A percentile compares a stretch with the other conserved stretches of the same genome.
Evolutionary conservation across 2,329 filamentous ascomycete species (phyloP).

Genomic region (Septoria linicola): DNA sequence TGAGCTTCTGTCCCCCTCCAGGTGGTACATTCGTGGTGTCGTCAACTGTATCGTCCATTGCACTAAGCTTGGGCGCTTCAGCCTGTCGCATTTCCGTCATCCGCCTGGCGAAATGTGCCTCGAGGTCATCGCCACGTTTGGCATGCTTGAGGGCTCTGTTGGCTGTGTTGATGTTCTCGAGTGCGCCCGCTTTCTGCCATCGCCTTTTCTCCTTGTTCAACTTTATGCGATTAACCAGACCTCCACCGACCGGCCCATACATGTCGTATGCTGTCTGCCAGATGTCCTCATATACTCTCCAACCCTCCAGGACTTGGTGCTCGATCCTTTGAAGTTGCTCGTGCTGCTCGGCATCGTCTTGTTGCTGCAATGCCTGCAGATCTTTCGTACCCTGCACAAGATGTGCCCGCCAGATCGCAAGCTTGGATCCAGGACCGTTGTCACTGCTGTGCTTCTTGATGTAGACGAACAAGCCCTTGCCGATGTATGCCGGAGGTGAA

Average conservation of each 20-base stretch:
- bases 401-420: conserved; percentile 33
- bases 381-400: conserved; percentile 37
- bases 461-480: conserved; percentile 79
- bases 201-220: conserved; percentile 29
- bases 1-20: conserved; percentile 3
- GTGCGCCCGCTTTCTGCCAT: conserved; percentile 36
- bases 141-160: conserved; percentile 30
- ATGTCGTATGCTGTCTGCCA: conserved; percentile 32
- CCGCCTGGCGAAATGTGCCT: conserved; percentile 28
- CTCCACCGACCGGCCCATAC: conserved; percentile 24
- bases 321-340: conserved; percentile 24
- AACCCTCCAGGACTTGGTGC: conserved; percentile 31
- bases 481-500: conserved; percentile 73
- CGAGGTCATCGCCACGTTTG: conserved; percentile 33
- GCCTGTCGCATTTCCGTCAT: conserved; percentile 6
- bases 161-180: conserved; percentile 38
- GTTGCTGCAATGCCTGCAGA: conserved; percentile 24
- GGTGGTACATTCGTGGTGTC: conserved; percentile 1
- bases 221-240: conserved; percentile 27
- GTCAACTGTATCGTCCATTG: neutral
- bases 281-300: conserved; percentile 37
- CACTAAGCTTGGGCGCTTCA: conserved; percentile 3
- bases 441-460: conserved; percentile 55
- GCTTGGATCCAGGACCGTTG: conserved; percentile 32
- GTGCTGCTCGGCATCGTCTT: conserved; percentile 17